phyloP scores from a whole-genome alignment of 2,329 filamentous ascomycete genomes.

The Scorias spongiosa region DNA sequence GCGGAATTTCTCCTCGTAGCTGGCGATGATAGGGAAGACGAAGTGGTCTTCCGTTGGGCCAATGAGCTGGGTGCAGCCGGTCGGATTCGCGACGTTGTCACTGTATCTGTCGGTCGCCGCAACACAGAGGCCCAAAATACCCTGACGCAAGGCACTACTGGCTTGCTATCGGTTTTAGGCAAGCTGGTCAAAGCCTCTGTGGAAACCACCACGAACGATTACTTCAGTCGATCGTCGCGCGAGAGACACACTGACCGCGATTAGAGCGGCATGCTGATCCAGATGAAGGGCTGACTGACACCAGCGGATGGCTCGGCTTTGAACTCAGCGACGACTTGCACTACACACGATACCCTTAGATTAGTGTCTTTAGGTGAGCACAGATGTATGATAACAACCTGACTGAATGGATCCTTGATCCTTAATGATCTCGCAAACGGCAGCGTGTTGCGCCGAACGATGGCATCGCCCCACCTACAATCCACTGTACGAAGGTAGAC shows the following conservation, averaged over 20 bases:
- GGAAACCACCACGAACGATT: conserved; percentile 6
- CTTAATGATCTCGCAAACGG: too few species aligned
- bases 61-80: conserved; percentile 52
- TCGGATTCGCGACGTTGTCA: conserved; percentile 47
- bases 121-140: conserved; percentile 81
- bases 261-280: too few species aligned
- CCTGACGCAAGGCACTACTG: conserved; percentile 79
- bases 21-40: conserved; percentile 84
- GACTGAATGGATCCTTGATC: too few species aligned
- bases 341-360: too few species aligned
- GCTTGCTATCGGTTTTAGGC: conserved; percentile 30
- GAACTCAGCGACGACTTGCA: too few species aligned
- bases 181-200: conserved; percentile 18
- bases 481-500: too few species aligned
- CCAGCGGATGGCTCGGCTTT: too few species aligned
- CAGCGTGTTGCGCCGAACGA: too few species aligned
- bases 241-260: neutral
- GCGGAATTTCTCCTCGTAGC: conserved; percentile 81
- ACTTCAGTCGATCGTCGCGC: conserved; percentile 2
- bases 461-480: too few species aligned
- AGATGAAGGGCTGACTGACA: too few species aligned
- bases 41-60: conserved; percentile 88
- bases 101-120: conserved; percentile 70
- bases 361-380: too few species aligned
- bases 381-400: too few species aligned